Evolutionary conservation across 208 protist genomes (phyloP), one percentile per base, ranked within the genome.

Genomic region (Trypanosoma vivax): DNA sequence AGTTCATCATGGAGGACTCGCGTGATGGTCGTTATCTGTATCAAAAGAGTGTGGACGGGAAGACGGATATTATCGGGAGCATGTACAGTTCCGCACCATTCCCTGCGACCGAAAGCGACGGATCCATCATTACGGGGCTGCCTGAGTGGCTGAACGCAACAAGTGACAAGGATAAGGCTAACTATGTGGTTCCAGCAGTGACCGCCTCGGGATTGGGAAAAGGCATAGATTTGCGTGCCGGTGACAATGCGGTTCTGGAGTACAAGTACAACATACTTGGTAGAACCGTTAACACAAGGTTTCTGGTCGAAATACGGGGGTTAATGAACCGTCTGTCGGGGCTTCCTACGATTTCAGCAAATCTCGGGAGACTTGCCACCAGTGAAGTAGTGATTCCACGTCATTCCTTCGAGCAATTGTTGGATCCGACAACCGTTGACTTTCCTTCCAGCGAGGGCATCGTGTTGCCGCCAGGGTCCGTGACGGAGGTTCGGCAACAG

Each of bases 321-420:
- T 49, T 96, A 16, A 81, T 96, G 50, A 67, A 77, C n/a, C 83
- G 86, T 45, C 27, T 96, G 18, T 86, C 89, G 11, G 83, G 88
- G 34, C 96, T 95, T 65, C 67, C 90, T 48, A 50, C 42, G 6
- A 76, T 95, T 41, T 90, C 86, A 16, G 76, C 77, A 6, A 69
- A 86, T 24, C 61, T 61, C 3, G 9, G 74, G 1, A 24, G 48
- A 13, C 72, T 86, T 23, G 11, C 1, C 2, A 47, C 41, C 0
- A 75, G 85, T 13, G 58, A 80, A 0, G 60, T 97, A 1, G 28
- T 97, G 0, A 58, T 96, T 1, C 77, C 82, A 9, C 72, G 79
- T 28, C 13, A 64, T 7, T 50, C 55, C 63, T 90, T 93, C 33
- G 7, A 23, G 39, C 24, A 42, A 34, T 47, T 92, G 21, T 48